Evolutionary conservation across 495 filamentous ascomycete species (phyloP).

Genomic region (Penicillium mononematosum): DNA sequence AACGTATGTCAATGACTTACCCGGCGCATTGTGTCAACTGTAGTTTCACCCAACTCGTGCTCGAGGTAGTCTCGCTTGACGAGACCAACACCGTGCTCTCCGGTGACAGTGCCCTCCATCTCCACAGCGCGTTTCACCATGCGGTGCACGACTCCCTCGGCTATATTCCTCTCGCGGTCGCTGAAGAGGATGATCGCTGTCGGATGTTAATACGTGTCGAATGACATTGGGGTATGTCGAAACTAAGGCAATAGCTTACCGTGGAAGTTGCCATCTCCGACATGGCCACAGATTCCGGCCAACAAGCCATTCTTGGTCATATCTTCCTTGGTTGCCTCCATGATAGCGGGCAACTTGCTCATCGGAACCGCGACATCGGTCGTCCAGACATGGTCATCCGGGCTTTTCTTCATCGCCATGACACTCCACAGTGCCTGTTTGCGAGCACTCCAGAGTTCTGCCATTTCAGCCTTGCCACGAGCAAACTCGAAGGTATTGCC

Average conservation of each 20-base stretch:
- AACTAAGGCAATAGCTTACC: slow-evolving; percentile 33
- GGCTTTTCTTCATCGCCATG: slow-evolving; percentile 54
- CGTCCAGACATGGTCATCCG: slow-evolving; percentile 62
- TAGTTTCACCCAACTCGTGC: slow-evolving; percentile 54
- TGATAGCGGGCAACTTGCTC: slow-evolving; percentile 58
- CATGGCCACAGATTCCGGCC: slow-evolving; percentile 65
- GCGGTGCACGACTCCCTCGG: slow-evolving; percentile 53
- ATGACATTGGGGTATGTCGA: neutral
- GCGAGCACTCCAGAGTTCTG: slow-evolving; percentile 60
- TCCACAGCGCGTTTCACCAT: slow-evolving; percentile 64
- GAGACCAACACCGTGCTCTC: slow-evolving; percentile 63
- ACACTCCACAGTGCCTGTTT: slow-evolving; percentile 62
- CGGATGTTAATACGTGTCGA: slow-evolving; percentile 6
- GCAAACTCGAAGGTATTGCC: slow-evolving; percentile 61
- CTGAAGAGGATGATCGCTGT: slow-evolving; percentile 58
- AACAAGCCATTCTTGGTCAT: slow-evolving; percentile 55
- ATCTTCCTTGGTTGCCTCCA: slow-evolving; percentile 60
- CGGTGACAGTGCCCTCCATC: slow-evolving; percentile 64
- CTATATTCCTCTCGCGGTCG: slow-evolving; percentile 50
- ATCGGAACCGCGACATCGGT: slow-evolving; percentile 69
- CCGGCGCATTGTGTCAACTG: slow-evolving; percentile 63
- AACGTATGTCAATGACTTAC: slow-evolving; percentile 39
- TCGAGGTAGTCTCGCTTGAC: slow-evolving; percentile 60
- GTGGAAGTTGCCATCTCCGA: slow-evolving; percentile 67
- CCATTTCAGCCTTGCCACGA: slow-evolving; percentile 52